Evolutionary conservation across 306 rosid genomes (phyloP).

Genomic region (Cucurbita argyrosperma): DNA sequence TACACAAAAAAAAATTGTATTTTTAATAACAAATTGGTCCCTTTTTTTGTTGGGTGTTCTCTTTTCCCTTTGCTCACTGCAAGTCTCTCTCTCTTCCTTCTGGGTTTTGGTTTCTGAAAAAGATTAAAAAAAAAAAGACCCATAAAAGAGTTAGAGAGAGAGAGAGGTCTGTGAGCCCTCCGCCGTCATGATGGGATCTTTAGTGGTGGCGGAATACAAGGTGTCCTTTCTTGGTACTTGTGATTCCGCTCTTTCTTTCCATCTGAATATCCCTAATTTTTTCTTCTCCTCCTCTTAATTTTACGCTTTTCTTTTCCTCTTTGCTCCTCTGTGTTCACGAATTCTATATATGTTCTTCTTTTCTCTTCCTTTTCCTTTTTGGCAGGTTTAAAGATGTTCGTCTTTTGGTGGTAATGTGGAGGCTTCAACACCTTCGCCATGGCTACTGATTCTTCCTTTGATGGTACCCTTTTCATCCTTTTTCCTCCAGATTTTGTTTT

Average conservation of each 20-base stretch:
- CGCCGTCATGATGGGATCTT: constrained; percentile 33
- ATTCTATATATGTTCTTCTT: neutral
- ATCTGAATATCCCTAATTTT: constrained; percentile 11
- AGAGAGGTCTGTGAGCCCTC: neutral
- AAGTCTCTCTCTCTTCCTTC: constrained; percentile 16
- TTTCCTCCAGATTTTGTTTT: neutral
- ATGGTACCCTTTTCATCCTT: constrained; percentile 26
- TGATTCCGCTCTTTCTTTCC: constrained; percentile 25
- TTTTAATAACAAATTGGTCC: neutral
- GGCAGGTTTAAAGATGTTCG: constrained; percentile 30
- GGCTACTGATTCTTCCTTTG: constrained; percentile 57
- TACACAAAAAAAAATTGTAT: neutral
- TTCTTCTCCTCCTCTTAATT: neutral
- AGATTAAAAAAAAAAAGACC: neutral
- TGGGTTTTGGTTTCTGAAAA: neutral
- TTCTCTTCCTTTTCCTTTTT: constrained; percentile 8
- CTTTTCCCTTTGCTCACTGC: neutral
- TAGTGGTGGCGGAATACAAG: constrained; percentile 29
- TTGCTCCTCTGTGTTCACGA: neutral
- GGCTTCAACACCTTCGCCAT: constrained; percentile 27
- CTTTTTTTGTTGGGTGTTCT: neutral
- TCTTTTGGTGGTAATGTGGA: constrained; percentile 47
- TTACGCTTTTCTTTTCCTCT: constrained; percentile 2
- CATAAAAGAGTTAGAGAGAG: neutral
- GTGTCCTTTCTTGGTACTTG: constrained; percentile 38